Evolutionary conservation across 495 filamentous ascomycete species (phyloP), one percentile per base, ranked within the genome.

Genomic region (Aspergillus avenaceus): DNA sequence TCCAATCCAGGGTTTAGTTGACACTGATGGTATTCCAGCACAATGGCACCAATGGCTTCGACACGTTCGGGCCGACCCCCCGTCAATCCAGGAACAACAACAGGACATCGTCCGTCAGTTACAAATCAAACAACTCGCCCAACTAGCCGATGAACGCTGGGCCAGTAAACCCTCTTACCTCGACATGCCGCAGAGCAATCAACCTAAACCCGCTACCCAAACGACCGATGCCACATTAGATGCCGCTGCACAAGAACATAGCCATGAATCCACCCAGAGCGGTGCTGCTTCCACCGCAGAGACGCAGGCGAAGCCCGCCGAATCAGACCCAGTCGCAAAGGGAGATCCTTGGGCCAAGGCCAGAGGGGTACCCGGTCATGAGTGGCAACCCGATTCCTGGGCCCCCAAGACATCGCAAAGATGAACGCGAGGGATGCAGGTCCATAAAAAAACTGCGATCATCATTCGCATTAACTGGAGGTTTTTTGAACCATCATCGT

Each of bases 31-130:
- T 7, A 62, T 75, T 49, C 56, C 72, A 71, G 87, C 92, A 1
- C 83, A 86, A 72, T 98, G 93, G 93, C 88, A 92, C 65, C 92
- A 97, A 65, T 98, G 93, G 93, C 84, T 98, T 11, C 89, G 95
- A 29, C 80, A 95, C 56, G 87, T 88, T 8, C 86, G 93, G 4
- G 14, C 60, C 6, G 62, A 80, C 6, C 75, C 95, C 0, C 93
- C 93, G 0, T 81, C 80, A 0, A 69, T 96, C 14, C 56, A 74
- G 14, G 93, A 98, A 65, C 92, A 95, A 56, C 70, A 73, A 31
- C 64, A 71, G 24, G 92, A 98, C 34, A 58, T 88, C 0, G 47
- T 73, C 1, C 79, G 93, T 14, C 86, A 85, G 61, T 70, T 67
- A 18, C 76, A 80, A 46, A 77, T 97, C 45, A 91, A 88, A 61